Base-by-base conservation (phyloP, 306 rosid genomes). In the Fagus crenata region DNA sequence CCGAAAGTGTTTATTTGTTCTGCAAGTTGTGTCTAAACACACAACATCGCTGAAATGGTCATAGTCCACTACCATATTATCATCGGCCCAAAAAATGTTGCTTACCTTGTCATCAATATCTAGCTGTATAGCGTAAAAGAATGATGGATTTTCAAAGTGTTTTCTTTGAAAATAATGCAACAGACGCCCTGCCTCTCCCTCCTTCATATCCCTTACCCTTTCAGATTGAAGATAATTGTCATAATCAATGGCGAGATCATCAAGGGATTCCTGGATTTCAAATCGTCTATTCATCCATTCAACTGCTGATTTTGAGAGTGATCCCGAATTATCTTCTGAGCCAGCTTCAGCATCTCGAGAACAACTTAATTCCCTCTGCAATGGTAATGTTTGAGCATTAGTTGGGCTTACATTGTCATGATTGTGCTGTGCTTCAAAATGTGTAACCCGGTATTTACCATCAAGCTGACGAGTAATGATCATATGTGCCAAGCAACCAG, bases 401-500 rank as follows among this genome's bases (percentile, higher is more conserved):
- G 63, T 67, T 39, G 65, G 86, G 64, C 74, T 80, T 77, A 88
- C 53, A 53, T 75, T 56, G 81, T 81, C 95, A 76, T 88, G 95
- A 85, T 90, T 90, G 83, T 88, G 95, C 12, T 80, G 84, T 18
- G 75, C 87, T 76, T 90, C 92, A 80, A 83, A 86, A 79, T 90
- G 90, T 6, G 92, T 86, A 58, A 90, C 89, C 53, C 60, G 77
- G 71, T 88, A 90, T 82, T 79, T 84, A 75, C 92, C 81, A 78
- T 88, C 78, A 72, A 78, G 76, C 69, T 83, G 92, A 73, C 89
- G 92, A 53, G 95, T 88, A 71, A 90, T 69, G 32, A 90, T 88
- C 87, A 90, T 85, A 77, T 88, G 95, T 1, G 90, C 95, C 81
- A 85, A 58, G 82, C 95, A 90, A 67, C 95, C 95, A 55, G 92